Conservation (phyloP, 345 rosid genomes). For the Conringia planisiliqua region DNA sequence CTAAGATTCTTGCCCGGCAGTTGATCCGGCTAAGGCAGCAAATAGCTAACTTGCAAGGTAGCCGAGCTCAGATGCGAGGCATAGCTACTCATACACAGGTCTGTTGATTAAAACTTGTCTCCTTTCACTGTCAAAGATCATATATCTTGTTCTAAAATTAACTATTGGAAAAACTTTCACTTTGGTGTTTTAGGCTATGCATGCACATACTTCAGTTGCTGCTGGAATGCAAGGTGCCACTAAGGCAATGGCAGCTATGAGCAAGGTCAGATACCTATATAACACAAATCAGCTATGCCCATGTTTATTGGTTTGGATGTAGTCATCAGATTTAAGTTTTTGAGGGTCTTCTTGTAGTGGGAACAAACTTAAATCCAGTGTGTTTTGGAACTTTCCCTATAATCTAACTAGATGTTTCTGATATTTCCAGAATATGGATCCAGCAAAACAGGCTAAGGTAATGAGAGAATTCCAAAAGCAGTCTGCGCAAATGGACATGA, state of each 20-base stretch:
- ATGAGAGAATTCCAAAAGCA: conserved; percentile 85
- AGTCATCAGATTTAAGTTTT: neutral
- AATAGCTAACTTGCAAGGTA: conserved; percentile 83
- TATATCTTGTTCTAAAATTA: neutral
- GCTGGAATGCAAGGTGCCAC: conserved; percentile 89
- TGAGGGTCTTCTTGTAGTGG: neutral
- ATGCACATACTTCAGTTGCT: conserved; percentile 90
- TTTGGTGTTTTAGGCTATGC: conserved; percentile 66
- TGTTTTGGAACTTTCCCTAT: neutral
- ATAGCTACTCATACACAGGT: conserved; percentile 98
- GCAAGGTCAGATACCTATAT: conserved; percentile 51
- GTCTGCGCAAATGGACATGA: conserved; percentile 96
- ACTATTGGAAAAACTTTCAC: conserved; percentile 5
- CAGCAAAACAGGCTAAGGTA: conserved; percentile 81
- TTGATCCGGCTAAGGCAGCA: conserved; percentile 89
- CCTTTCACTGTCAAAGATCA: neutral
- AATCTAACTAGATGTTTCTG: neutral
- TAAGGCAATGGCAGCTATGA: conserved; percentile 86
- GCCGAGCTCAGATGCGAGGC: conserved; percentile 99
- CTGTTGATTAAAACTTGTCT: neutral
- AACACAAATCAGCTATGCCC: neutral
- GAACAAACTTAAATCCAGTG: neutral
- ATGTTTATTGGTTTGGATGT: too few species aligned
- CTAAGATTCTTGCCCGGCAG: conserved; percentile 85
- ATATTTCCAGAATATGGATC: conserved; percentile 80